These are phyloP conservation scores for Pyrenochaeta sp. DNA, from an alignment of 2,329 filamentous ascomycete species.

Conservation along the genomic window DNA sequence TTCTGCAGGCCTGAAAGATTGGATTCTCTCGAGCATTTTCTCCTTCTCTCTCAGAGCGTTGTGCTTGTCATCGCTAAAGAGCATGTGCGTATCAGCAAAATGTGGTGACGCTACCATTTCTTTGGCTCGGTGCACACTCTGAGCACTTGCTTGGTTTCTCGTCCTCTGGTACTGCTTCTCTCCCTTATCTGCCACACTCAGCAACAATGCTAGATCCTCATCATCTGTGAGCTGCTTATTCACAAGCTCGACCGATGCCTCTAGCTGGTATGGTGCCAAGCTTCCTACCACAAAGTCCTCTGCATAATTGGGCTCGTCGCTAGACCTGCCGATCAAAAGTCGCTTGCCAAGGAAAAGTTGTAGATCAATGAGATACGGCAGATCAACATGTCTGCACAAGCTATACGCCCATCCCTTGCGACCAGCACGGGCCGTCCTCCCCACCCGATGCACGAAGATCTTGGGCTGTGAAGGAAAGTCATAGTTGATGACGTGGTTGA, in stretches of 20 bases:
- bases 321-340: constrained; percentile 75
- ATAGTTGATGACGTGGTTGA: constrained; percentile 98
- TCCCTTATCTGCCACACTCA: constrained; percentile 81
- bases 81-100: constrained; percentile 78
- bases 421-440: constrained; percentile 92
- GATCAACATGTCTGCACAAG: constrained; percentile 85
- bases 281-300: constrained; percentile 85
- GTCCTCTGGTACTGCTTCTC: constrained; percentile 93
- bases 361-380: constrained; percentile 90
- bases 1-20: constrained; percentile 86
- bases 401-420: constrained; percentile 95
- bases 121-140: constrained; percentile 89
- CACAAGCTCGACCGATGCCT: constrained; percentile 81
- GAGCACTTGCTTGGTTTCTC: constrained; percentile 85
- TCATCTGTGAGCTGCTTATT: constrained; percentile 79
- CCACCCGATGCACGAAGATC: constrained; percentile 94
- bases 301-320: constrained; percentile 72
- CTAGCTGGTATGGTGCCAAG: constrained; percentile 75
- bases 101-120: constrained; percentile 74
- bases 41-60: constrained; percentile 74
- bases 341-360: constrained; percentile 93
- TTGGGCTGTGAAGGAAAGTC: constrained; percentile 98
- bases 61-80: constrained; percentile 72
- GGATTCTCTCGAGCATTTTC: constrained; percentile 87
- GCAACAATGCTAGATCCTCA: constrained; percentile 75